Evolutionary conservation across 116 monocot genomes (phyloP).

Genomic region (Posidonia oceanica): DNA sequence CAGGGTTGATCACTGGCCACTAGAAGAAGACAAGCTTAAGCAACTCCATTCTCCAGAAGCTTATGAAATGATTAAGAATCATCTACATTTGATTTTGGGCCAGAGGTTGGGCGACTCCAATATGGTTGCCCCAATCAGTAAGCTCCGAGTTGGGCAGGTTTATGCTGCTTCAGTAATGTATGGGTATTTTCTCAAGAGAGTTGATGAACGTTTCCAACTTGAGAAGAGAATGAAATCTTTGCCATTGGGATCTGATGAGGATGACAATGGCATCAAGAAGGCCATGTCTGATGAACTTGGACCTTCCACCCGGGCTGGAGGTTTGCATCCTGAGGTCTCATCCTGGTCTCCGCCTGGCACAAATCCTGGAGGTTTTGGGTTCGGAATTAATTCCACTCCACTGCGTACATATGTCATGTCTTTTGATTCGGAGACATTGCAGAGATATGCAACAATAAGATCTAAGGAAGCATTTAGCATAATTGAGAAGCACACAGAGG

Average conservation of each 20-base stretch:
- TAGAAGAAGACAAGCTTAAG: constrained; percentile 53
- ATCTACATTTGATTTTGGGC: constrained; percentile 57
- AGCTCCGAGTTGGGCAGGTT: constrained; percentile 60
- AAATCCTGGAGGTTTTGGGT: constrained; percentile 19
- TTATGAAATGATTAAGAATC: constrained; percentile 78
- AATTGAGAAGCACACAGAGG: constrained; percentile 83
- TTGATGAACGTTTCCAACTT: constrained; percentile 81
- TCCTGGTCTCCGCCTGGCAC: constrained; percentile 23
- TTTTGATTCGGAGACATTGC: constrained; percentile 68
- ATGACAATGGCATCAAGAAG: constrained; percentile 26
- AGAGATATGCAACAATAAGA: constrained; percentile 63
- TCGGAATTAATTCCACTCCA: constrained; percentile 33
- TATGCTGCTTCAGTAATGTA: constrained; percentile 96
- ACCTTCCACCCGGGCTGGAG: constrained; percentile 15
- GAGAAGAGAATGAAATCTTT: constrained; percentile 80
- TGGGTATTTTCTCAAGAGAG: constrained; percentile 88
- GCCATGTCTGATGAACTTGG: constrained; percentile 21
- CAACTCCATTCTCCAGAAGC: constrained; percentile 67
- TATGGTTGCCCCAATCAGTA: constrained; percentile 50
- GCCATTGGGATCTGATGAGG: constrained; percentile 46
- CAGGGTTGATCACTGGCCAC: constrained; percentile 30
- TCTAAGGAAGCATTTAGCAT: constrained; percentile 70
- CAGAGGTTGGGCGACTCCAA: constrained; percentile 29
- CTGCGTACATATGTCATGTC: constrained; percentile 76
- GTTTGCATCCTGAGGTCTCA: constrained; percentile 26